Evolutionary conservation across 495 filamentous ascomycete genomes (phyloP).

Genomic region (Choiromyces venosus): DNA sequence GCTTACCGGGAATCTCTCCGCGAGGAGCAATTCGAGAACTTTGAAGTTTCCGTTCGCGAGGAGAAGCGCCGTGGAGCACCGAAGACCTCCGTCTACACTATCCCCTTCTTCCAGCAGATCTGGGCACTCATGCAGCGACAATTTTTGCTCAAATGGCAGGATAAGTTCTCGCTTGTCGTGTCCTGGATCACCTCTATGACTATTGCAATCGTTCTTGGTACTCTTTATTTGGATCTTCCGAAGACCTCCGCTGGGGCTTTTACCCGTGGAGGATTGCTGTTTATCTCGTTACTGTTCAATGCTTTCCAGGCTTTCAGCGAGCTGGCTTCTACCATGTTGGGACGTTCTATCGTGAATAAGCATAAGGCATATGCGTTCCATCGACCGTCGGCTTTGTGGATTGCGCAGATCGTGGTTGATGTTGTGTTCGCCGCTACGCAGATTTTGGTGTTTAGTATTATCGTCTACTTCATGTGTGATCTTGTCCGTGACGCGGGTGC

Average conservation of each 20-base stretch:
- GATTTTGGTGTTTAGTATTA: slow-evolving; percentile 65
- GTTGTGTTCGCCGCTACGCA: slow-evolving; percentile 61
- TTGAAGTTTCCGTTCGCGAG: slow-evolving; percentile 67
- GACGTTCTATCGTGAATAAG: slow-evolving; percentile 69
- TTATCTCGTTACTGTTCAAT: slow-evolving; percentile 71
- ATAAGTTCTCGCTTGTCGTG: slow-evolving; percentile 67
- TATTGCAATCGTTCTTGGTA: slow-evolving; percentile 72
- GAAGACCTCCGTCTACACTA: slow-evolving; percentile 68
- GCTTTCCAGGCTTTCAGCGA: slow-evolving; percentile 74
- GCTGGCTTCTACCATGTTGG: slow-evolving; percentile 64
- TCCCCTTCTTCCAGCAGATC: slow-evolving; percentile 71
- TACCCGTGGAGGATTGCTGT: slow-evolving; percentile 69
- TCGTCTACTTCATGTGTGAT: slow-evolving; percentile 76
- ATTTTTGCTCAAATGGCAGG: slow-evolving; percentile 77
- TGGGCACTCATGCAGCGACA: slow-evolving; percentile 80
- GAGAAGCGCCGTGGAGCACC: slow-evolving; percentile 65
- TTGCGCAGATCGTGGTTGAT: slow-evolving; percentile 75
- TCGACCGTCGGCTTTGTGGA: slow-evolving; percentile 69
- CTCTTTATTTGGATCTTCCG: slow-evolving; percentile 65
- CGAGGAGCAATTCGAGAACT: slow-evolving; percentile 64
- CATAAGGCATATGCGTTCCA: slow-evolving; percentile 75
- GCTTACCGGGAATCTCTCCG: slow-evolving; percentile 57
- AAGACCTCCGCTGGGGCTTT: slow-evolving; percentile 66
- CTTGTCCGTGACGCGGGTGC: slow-evolving; percentile 61
- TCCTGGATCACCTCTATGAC: slow-evolving; percentile 70